These are phyloP conservation scores for Picea sitchensis DNA, from an alignment of 75 land plant species.

Conservation along the genomic window DNA sequence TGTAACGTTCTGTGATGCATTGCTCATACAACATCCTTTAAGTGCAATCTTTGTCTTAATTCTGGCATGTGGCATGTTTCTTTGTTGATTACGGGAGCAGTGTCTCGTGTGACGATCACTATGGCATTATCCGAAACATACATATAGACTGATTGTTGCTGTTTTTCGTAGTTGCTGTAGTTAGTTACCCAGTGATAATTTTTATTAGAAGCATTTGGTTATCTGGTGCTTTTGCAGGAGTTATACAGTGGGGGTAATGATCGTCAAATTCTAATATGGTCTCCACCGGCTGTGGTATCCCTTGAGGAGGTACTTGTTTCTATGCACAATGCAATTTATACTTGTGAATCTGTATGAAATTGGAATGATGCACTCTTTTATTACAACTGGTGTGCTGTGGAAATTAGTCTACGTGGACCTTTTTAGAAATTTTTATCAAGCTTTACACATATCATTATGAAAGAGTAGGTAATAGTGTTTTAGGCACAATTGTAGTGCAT, in stretches of 20 bases:
- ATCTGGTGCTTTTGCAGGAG: conserved; percentile 46
- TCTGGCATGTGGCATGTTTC: background rate
- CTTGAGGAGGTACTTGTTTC: conserved; percentile 39
- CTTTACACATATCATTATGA: background rate
- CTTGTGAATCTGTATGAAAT: background rate
- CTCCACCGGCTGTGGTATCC: conserved; percentile 39
- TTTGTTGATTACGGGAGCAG: background rate
- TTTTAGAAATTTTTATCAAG: background rate
- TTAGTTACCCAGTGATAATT: background rate
- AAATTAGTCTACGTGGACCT: background rate
- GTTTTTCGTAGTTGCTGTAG: background rate
- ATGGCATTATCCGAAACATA: background rate
- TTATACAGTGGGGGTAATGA: conserved; percentile 92
- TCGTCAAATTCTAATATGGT: conserved; percentile 88
- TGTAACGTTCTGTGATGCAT: background rate
- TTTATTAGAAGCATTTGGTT: background rate
- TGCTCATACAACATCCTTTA: background rate
- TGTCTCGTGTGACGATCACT: background rate
- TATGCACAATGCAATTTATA: background rate
- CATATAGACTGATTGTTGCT: background rate
- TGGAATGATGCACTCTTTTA: background rate
- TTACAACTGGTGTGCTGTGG: background rate
- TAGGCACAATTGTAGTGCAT: background rate
- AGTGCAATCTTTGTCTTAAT: background rate
- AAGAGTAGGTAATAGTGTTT: background rate